Evolutionary conservation across 2,329 filamentous ascomycete genomes (phyloP).

Genomic region (Aspergillus brasiliensis): DNA sequence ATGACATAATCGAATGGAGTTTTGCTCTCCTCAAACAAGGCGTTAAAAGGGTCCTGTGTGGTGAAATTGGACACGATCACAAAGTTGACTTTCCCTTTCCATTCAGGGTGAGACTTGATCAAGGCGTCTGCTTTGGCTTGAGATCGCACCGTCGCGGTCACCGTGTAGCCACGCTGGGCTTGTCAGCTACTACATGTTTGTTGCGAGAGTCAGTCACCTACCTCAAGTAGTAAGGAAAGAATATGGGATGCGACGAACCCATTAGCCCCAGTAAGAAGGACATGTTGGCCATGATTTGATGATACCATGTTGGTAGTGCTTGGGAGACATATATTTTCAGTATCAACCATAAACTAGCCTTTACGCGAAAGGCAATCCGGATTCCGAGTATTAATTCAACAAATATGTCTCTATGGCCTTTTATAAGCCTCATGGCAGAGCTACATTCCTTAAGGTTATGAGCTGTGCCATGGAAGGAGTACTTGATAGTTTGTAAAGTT

Average conservation of each 20-base stretch:
- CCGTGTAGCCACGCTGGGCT: slow-evolving; percentile 8
- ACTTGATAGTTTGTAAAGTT: too few species aligned
- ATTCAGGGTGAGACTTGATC: slow-evolving; percentile 51
- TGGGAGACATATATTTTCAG: background rate
- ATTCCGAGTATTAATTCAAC: too few species aligned
- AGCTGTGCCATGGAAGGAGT: too few species aligned
- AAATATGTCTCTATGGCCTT: too few species aligned
- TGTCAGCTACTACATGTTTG: background rate
- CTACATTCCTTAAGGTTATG: too few species aligned
- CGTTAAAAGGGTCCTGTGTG: slow-evolving; percentile 43
- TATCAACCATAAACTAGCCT: background rate
- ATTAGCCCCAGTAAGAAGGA: slow-evolving; percentile 18
- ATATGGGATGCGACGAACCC: slow-evolving; percentile 22
- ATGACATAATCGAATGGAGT: slow-evolving; percentile 55
- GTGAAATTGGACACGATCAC: slow-evolving; percentile 42
- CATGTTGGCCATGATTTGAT: background rate
- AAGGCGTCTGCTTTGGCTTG: slow-evolving; percentile 42
- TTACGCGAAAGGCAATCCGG: background rate
- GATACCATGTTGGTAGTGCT: background rate
- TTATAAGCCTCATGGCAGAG: too few species aligned
- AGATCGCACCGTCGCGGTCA: slow-evolving; percentile 18
- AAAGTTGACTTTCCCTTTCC: slow-evolving; percentile 47
- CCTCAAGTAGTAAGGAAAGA: slow-evolving; percentile 51
- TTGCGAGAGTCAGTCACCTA: slow-evolving; percentile 22
- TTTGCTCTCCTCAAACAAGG: slow-evolving; percentile 12